Percentiles rank a stretch among this genome's conserved stretches.
Conservation (phyloP, 805 yeast genomes). For the Candida corydali region DNA sequence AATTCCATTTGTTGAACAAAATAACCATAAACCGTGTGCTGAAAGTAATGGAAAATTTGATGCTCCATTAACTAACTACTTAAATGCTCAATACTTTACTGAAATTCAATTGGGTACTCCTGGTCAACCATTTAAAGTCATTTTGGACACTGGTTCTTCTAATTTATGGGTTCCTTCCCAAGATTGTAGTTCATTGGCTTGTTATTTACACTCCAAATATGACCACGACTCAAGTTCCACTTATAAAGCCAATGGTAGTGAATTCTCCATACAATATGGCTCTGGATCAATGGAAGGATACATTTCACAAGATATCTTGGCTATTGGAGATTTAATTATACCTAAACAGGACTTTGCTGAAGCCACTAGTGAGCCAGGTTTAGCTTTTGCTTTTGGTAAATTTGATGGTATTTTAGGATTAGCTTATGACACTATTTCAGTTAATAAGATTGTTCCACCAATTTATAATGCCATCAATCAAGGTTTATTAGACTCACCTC, state of each 20-base stretch:
- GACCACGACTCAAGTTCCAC: constrained; percentile 79
- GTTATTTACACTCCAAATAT: constrained; percentile 89
- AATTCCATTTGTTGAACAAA: constrained; percentile 38
- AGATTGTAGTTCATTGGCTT: constrained; percentile 90
- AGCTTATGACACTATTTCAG: constrained; percentile 89
- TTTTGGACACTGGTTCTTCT: constrained; percentile 94
- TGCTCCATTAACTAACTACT: constrained; percentile 85
- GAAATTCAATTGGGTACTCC: constrained; percentile 92
- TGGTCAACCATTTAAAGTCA: constrained; percentile 87
- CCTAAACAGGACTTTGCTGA: constrained; percentile 94
- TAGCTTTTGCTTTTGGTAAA: constrained; percentile 97
- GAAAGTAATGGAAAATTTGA: constrained; percentile 44
- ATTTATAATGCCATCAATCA: constrained; percentile 80
- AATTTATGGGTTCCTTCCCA: constrained; percentile 94
- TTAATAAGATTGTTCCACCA: constrained; percentile 88
- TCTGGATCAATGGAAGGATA: constrained; percentile 91
- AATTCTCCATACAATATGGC: constrained; percentile 85
- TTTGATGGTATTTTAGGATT: constrained; percentile 97
- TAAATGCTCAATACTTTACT: constrained; percentile 94
- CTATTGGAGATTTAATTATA: constrained; percentile 79
- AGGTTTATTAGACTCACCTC: constrained; percentile 78
- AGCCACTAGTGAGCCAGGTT: constrained; percentile 95
- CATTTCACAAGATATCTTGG: constrained; percentile 79
- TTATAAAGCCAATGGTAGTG: constrained; percentile 82
- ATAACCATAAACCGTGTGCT: constrained; percentile 3